A percentile compares a stretch with the other conserved stretches of the same genome.
phyloP scores from a whole-genome alignment of 257 asterid genomes.

The Ajuga chamaepitys region DNA sequence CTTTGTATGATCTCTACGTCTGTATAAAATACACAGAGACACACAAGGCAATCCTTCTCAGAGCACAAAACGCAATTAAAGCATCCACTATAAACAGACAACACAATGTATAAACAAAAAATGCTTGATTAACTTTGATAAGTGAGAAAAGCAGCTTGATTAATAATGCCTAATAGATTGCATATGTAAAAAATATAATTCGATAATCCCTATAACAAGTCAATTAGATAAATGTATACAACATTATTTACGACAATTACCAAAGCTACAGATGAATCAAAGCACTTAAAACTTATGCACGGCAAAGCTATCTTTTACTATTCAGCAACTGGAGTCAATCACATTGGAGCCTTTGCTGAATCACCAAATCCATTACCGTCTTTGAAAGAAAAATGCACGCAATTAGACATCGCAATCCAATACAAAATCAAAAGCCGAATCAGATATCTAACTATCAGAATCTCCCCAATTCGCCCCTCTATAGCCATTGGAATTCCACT shows the following conservation, averaged over 20 bases:
- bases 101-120: neutral
- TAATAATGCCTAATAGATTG: neutral
- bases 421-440: conserved; percentile 85
- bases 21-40: no score
- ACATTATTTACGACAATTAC: conserved; percentile 24
- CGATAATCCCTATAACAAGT: neutral
- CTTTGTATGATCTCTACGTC: no score
- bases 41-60: neutral
- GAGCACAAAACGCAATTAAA: neutral
- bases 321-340: conserved; percentile 48
- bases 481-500: conserved; percentile 63
- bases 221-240: conserved; percentile 14
- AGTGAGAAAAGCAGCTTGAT: neutral
- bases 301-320: conserved; percentile 15
- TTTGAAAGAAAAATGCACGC: conserved; percentile 74
- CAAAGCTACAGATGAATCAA: neutral
- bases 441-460: conserved; percentile 40
- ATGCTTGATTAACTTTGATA: no score
- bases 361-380: conserved; percentile 50
- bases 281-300: neutral
- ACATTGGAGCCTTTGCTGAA: conserved; percentile 51
- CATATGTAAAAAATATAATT: conserved; percentile 14
- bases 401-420: conserved; percentile 76
- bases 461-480: conserved; percentile 72
- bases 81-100: neutral